Percentiles rank a stretch among this genome's conserved stretches.
Conservation (phyloP, 2,329 filamentous ascomycete genomes). For the Stachybotrys chlorohalonatus region DNA sequence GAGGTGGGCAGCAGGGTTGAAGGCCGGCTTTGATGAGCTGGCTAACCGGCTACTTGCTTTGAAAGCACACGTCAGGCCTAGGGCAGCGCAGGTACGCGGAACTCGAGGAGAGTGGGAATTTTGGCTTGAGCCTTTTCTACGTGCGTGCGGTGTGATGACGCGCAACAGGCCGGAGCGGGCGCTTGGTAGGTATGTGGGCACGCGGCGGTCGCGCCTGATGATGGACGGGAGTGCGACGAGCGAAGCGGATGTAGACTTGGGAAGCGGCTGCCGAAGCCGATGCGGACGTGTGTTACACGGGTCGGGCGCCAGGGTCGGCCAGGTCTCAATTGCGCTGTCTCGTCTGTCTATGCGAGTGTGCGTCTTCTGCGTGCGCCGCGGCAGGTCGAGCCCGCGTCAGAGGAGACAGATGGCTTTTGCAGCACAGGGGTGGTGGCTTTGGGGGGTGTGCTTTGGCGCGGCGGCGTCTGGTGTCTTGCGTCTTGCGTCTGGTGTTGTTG, state of each 20-base stretch:
- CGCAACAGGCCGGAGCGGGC: background rate
- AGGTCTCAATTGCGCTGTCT: background rate
- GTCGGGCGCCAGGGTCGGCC: background rate
- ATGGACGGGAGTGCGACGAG: constrained; percentile 1
- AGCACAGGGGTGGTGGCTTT: constrained; percentile 2
- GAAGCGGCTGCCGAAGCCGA: background rate
- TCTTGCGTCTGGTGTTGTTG: background rate
- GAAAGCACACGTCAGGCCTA: background rate
- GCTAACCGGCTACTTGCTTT: background rate
- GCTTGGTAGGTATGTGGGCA: background rate
- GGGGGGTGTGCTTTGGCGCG: constrained; percentile 1
- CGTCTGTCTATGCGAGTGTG: constrained; percentile 4
- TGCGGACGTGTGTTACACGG: background rate
- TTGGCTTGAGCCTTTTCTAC: background rate
- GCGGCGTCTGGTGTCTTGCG: background rate
- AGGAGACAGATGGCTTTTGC: constrained; percentile 9
- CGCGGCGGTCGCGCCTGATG: background rate
- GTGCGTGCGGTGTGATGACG: background rate
- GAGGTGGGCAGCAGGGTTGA: background rate
- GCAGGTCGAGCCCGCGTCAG: background rate
- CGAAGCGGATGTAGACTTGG: background rate
- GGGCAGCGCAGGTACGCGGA: background rate
- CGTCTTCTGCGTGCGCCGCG: constrained; percentile 9
- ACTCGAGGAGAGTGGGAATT: background rate
- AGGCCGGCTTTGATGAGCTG: background rate